Evolutionary conservation across 371 early-diverging fungal genomes (phyloP).

Genomic region (Mucor mucedo): DNA sequence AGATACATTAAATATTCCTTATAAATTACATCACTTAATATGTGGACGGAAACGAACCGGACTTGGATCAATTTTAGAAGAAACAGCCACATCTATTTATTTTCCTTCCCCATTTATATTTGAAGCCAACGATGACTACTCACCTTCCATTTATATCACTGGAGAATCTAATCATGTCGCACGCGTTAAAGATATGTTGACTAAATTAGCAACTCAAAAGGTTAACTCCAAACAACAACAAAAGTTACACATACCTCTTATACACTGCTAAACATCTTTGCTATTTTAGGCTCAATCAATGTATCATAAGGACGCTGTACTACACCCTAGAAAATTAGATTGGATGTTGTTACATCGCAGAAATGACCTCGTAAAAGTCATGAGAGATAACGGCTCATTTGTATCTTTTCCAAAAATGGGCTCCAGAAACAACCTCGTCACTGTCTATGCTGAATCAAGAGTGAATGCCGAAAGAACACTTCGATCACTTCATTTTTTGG

Average conservation of each 20-base stretch:
- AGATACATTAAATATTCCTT: conserved; percentile 36
- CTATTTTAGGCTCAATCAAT: conserved; percentile 50
- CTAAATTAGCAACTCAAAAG: conserved; percentile 42
- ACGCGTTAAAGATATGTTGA: conserved; percentile 55
- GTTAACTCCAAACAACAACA: conserved; percentile 15
- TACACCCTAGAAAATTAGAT: conserved; percentile 73
- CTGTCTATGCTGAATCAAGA: conserved; percentile 69
- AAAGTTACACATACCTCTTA: conserved; percentile 2
- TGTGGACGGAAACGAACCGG: conserved; percentile 68
- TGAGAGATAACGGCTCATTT: conserved; percentile 73
- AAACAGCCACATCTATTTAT: conserved; percentile 69
- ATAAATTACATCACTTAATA: conserved; percentile 56
- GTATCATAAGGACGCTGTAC: conserved; percentile 53
- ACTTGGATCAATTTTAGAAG: conserved; percentile 68
- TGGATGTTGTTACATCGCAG: conserved; percentile 75
- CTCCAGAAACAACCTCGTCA: conserved; percentile 54
- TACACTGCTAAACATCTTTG: not conserved
- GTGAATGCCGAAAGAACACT: conserved; percentile 80
- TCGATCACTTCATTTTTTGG: conserved; percentile 62
- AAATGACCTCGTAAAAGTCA: conserved; percentile 69
- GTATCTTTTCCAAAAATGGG: conserved; percentile 48
- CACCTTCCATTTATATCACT: conserved; percentile 43
- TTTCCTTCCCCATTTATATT: conserved; percentile 63
- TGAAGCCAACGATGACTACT: conserved; percentile 15
- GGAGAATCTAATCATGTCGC: conserved; percentile 43